Conservation (phyloP, 2,329 filamentous ascomycete species). For the Fusarium pseudonygamai region DNA sequence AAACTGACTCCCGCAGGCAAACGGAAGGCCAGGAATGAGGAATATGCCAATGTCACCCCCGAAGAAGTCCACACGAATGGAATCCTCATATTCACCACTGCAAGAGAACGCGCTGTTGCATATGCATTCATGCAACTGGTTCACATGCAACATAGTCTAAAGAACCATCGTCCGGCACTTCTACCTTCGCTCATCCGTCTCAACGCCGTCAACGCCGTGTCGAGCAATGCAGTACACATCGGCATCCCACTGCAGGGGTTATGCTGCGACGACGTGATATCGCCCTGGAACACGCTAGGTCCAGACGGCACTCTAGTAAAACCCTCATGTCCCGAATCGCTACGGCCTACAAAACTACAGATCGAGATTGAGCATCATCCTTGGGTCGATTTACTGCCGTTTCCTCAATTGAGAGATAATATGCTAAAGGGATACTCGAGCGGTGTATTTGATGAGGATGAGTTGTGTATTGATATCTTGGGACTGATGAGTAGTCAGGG, state of each 20-base stretch:
- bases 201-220: slow-evolving; percentile 35
- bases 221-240: slow-evolving; percentile 23
- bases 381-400: slow-evolving; percentile 37
- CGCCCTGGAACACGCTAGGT: slow-evolving; percentile 26
- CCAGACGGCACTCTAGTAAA: background rate
- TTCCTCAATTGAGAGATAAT: slow-evolving; percentile 36
- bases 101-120: slow-evolving; percentile 16
- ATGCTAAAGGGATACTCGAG: slow-evolving; percentile 20
- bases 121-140: slow-evolving; percentile 35
- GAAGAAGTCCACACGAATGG: slow-evolving; percentile 1
- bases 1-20: too few relatives aligned
- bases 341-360: slow-evolving; percentile 32
- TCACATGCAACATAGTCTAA: slow-evolving; percentile 33
- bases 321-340: slow-evolving; percentile 11
- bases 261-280: slow-evolving; percentile 34
- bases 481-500: background rate
- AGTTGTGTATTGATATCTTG: slow-evolving; percentile 34
- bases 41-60: background rate
- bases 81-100: slow-evolving; percentile 1
- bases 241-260: slow-evolving; percentile 28
- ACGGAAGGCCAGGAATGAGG: slow-evolving; percentile 25
- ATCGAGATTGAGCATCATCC: slow-evolving; percentile 30
- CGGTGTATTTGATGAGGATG: slow-evolving; percentile 32
- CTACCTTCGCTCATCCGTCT: slow-evolving; percentile 37
- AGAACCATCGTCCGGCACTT: slow-evolving; percentile 11